Evolutionary conservation across 2,329 filamentous ascomycete species (phyloP).

Genomic region (Chrysoporthe cubensis): DNA sequence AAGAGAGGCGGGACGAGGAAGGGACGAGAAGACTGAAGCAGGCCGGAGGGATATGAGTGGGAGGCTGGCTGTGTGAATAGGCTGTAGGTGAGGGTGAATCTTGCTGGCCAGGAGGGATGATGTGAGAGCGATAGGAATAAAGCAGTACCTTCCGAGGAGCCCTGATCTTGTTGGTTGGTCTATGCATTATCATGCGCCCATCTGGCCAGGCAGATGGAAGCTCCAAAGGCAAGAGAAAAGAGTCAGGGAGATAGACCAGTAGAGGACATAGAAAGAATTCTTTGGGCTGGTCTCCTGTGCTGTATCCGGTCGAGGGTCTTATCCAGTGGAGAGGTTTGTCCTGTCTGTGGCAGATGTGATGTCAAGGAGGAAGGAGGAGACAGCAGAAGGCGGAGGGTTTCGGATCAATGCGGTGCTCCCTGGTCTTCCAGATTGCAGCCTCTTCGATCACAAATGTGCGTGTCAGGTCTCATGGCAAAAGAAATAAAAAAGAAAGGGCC

Average conservation of each 20-base stretch:
- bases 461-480: neutral
- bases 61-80: neutral
- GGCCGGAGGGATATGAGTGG: too few relatives aligned
- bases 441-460: too few relatives aligned
- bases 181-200: constrained; percentile 25
- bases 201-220: neutral
- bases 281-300: neutral
- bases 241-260: neutral
- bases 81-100: too few relatives aligned
- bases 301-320: neutral
- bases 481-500: neutral
- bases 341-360: neutral
- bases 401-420: neutral
- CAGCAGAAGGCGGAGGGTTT: neutral
- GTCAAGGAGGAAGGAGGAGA: neutral
- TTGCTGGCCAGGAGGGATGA: neutral
- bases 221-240: neutral
- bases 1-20: neutral
- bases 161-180: constrained; percentile 25
- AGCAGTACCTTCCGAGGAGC: constrained; percentile 28
- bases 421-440: neutral
- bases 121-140: constrained; percentile 4
- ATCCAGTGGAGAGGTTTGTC: neutral
- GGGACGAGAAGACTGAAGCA: neutral
- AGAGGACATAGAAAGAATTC: neutral